A percentile compares a stretch with the other conserved stretches of the same genome.
These are phyloP conservation scores for Fusarium verrucosum DNA, from an alignment of 2,329 filamentous ascomycete species.

Conservation along the genomic window DNA sequence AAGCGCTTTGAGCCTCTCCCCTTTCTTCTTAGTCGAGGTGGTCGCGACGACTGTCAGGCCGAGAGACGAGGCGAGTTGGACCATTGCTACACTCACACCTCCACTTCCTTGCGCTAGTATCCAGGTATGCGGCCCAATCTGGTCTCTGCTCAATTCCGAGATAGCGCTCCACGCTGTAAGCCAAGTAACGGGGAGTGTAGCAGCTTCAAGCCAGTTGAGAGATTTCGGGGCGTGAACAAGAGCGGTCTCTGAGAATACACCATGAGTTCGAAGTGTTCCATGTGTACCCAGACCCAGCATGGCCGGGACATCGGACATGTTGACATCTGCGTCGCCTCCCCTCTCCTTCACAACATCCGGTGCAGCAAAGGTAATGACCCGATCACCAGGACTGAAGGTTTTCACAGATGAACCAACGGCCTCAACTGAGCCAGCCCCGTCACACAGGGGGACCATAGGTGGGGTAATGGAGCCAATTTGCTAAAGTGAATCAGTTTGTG, in stretches of 20 bases:
- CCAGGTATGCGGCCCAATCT: conserved; percentile 50
- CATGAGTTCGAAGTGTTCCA: conserved; percentile 67
- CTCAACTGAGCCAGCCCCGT: conserved; percentile 56
- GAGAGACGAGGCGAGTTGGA: conserved; percentile 57
- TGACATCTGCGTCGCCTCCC: conserved; percentile 39
- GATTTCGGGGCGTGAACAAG: conserved; percentile 62
- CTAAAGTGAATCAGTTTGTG: conserved; percentile 12
- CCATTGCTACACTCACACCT: conserved; percentile 51
- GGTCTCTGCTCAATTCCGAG: conserved; percentile 55
- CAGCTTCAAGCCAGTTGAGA: conserved; percentile 51
- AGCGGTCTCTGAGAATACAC: conserved; percentile 64
- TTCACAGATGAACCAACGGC: conserved; percentile 62
- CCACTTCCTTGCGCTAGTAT: conserved; percentile 53
- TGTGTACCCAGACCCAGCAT: conserved; percentile 67
- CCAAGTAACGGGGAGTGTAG: conserved; percentile 59
- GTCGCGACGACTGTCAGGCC: conserved; percentile 67
- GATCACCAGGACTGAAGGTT: conserved; percentile 60
- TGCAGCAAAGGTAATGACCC: conserved; percentile 61
- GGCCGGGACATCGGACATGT: conserved; percentile 47
- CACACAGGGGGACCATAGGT: conserved; percentile 48
- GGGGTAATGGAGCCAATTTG: conserved; percentile 38
- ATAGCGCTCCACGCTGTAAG: conserved; percentile 63
- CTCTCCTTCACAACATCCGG: conserved; percentile 16
- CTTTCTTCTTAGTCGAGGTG: conserved; percentile 65
- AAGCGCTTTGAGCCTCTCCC: conserved; percentile 60